A percentile compares a stretch with the other conserved stretches of the same genome.
Evolutionary conservation across 2,329 filamentous ascomycete species (phyloP).

Genomic region (Dothistroma pini): DNA sequence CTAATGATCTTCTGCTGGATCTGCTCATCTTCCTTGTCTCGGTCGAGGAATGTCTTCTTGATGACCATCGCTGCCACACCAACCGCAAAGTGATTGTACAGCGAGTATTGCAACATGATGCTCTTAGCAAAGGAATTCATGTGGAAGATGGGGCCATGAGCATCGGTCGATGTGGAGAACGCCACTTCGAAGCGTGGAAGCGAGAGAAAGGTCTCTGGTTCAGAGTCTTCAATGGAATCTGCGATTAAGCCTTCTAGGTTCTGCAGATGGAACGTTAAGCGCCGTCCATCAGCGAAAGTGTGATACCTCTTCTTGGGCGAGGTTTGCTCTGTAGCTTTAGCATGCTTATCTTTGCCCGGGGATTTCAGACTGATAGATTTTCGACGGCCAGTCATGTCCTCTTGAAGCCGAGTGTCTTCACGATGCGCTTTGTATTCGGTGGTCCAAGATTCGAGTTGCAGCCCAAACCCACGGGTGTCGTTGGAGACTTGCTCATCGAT

Average conservation of each 20-base stretch:
- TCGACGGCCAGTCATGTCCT: conserved; percentile 50
- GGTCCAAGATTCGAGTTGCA: conserved; percentile 84
- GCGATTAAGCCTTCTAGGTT: conserved; percentile 88
- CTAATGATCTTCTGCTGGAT: conserved; percentile 14
- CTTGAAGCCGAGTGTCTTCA: conserved; percentile 50
- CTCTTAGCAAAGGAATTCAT: conserved; percentile 77
- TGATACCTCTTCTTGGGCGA: conserved; percentile 50
- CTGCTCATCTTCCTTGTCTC: conserved; percentile 16
- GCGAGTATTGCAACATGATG: conserved; percentile 80
- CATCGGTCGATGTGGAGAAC: conserved; percentile 79
- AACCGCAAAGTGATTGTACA: conserved; percentile 88
- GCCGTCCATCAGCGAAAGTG: conserved; percentile 67
- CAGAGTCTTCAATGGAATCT: conserved; percentile 78
- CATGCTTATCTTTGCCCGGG: conserved; percentile 34
- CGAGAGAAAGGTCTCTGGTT: conserved; percentile 79
- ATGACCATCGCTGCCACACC: conserved; percentile 77
- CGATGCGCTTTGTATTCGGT: conserved; percentile 80
- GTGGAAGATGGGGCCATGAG: conserved; percentile 82
- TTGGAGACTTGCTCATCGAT: conserved; percentile 79
- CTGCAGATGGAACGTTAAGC: conserved; percentile 73
- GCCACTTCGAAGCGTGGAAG: conserved; percentile 85
- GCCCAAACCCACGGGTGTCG: conserved; percentile 73
- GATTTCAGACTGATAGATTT: conserved; percentile 70
- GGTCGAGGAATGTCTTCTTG: conserved; percentile 40
- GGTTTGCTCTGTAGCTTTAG: conserved; percentile 28